Conservation (phyloP, 2,329 filamentous ascomycete species). For the Magnaporthales sp. region DNA sequence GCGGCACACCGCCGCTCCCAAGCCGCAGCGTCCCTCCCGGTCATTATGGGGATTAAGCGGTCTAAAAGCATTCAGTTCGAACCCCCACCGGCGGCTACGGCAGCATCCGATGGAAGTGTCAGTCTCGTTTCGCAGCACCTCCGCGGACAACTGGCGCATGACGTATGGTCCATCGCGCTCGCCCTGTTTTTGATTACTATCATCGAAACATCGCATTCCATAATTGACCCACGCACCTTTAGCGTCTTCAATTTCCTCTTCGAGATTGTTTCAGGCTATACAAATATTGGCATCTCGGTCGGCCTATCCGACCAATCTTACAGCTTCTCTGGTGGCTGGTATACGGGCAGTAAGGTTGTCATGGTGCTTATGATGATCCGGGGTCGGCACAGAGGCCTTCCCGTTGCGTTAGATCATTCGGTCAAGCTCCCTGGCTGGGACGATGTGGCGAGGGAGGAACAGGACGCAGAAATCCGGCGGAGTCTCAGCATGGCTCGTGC, state of each 20-base stretch:
- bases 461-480: slow-evolving; percentile 26
- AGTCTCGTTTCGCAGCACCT: slow-evolving; percentile 36
- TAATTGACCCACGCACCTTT: slow-evolving; percentile 39
- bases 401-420: slow-evolving; percentile 44
- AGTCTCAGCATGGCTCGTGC: slow-evolving; percentile 18
- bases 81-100: background rate
- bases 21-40: background rate
- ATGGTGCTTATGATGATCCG: slow-evolving; percentile 46
- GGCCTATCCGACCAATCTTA: slow-evolving; percentile 36
- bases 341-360: slow-evolving; percentile 44
- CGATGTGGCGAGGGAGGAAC: slow-evolving; percentile 27
- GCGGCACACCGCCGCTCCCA: slow-evolving; percentile 6
- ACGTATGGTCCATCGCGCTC: slow-evolving; percentile 57
- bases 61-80: slow-evolving; percentile 6
- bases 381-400: slow-evolving; percentile 43
- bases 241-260: slow-evolving; percentile 53
- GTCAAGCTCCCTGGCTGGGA: slow-evolving; percentile 27
- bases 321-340: slow-evolving; percentile 46
- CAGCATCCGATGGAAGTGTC: slow-evolving; percentile 10
- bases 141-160: slow-evolving; percentile 56
- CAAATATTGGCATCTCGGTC: slow-evolving; percentile 49
- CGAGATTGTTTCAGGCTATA: slow-evolving; percentile 48
- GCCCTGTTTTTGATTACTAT: slow-evolving; percentile 51
- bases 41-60: slow-evolving; percentile 7
- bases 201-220: slow-evolving; percentile 49